A percentile compares a stretch with the other conserved stretches of the same genome.
These are phyloP conservation scores for Emericellopsis terricola DNA, from an alignment of 495 filamentous ascomycete genomes.

Conservation along the genomic window DNA sequence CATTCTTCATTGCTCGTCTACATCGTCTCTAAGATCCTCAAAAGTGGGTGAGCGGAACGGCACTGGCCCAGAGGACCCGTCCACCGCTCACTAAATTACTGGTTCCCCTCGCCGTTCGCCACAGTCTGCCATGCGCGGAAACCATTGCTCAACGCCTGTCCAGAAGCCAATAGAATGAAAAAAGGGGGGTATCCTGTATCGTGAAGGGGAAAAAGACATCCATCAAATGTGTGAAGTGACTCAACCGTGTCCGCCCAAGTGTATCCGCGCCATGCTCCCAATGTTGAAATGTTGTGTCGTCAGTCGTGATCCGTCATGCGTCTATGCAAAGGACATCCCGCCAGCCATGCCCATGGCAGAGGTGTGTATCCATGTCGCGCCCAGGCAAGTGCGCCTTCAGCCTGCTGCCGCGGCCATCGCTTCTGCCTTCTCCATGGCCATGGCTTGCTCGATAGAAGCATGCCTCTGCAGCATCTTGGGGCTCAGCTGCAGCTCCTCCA, in stretches of 20 bases:
- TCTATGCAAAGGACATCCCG: no score
- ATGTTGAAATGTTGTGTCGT: no score
- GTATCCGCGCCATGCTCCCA: no score
- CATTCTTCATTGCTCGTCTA: neutral
- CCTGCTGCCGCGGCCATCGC: no score
- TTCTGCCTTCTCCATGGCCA: conserved; percentile 10
- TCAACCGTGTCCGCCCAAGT: no score
- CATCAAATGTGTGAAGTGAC: no score
- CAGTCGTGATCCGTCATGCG: no score
- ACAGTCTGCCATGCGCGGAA: neutral
- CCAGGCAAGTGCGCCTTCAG: no score
- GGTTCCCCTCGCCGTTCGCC: neutral
- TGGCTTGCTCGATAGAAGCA: conserved; percentile 29
- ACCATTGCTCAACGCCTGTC: neutral
- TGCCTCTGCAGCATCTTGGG: conserved; percentile 31
- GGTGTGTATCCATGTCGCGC: no score
- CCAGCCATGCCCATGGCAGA: no score
- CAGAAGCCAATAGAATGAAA: neutral
- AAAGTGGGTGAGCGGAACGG: conserved; percentile 32
- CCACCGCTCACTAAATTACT: conserved; percentile 5
- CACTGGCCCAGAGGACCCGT: conserved; percentile 19
- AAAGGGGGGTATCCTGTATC: neutral
- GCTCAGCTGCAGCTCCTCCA: conserved; percentile 30
- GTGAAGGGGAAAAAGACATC: no score
- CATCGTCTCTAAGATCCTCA: neutral